Evolutionary conservation across 345 rosid species (phyloP), one percentile per base, ranked within the genome.

Genomic region (Syzygium grande): DNA sequence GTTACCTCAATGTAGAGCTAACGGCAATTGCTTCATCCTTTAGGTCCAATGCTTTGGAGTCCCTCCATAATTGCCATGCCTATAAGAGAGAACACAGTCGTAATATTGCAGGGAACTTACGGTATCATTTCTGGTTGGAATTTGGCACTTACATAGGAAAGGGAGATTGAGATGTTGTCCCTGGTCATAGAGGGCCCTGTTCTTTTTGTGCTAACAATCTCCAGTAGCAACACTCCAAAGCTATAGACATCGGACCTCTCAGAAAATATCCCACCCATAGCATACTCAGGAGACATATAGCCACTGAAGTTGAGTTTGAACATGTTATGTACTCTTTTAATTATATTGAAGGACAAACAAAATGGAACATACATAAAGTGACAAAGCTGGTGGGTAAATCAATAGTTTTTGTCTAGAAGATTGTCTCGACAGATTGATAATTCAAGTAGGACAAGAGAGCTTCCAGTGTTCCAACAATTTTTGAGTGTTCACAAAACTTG

Each of bases 391-490:
- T 68, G 43, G 73, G 10, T 17, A 68, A 68, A 34, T 68, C 51
- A 5, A 34, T 34, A 21, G 10, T 68, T 68, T 34, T 13, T 34
- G 38, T 34, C 0, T 34, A 2, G 17, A 68, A 17, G 13, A 68
- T 68, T 0, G 7, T 8, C 46, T 7, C 46, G 34, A 34, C 1
- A 1, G 23, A 68, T 68, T 9, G 46, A 68, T 9, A 49, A 8
- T 25, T 84, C 8, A 29, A 49, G 55, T 51, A 51, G 7, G 13
- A 29, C 55, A 12, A 21, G 7, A 52, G 14, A 46, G 52, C 89
- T 88, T 88, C 91, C 34, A 84, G 56, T 23, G 91, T 89, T 73
- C 93, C 92, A 2, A 90, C 90, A 16, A 92, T 87, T 58, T 86
- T 5, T 73, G 65, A 1, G 94, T 91, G 53, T 87, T 88, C 43